Conservation (phyloP, 2,329 filamentous ascomycete genomes). For the Aureobasidium lini region DNA sequence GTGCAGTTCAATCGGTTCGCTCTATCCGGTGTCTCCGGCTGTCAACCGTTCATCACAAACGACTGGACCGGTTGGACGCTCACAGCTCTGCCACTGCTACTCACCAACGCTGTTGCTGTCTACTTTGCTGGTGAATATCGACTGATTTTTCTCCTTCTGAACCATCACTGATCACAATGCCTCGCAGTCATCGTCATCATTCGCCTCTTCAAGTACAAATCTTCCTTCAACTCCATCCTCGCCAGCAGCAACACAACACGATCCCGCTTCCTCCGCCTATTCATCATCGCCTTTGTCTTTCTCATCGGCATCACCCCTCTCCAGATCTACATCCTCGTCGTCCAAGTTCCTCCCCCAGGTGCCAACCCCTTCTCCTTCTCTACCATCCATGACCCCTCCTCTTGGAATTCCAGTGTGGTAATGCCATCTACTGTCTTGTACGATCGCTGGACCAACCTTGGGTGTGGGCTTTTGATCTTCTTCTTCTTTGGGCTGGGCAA, state of each 20-base stretch:
- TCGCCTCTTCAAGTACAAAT: slow-evolving; percentile 54
- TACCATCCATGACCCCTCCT: slow-evolving; percentile 39
- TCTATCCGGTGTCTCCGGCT: slow-evolving; percentile 53
- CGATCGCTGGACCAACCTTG: slow-evolving; percentile 53
- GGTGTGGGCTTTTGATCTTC: slow-evolving; percentile 49
- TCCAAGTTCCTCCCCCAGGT: slow-evolving; percentile 28
- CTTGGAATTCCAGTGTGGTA: slow-evolving; percentile 44
- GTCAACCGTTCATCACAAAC: slow-evolving; percentile 44
- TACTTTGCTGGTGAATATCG: slow-evolving; percentile 50
- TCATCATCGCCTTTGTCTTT: slow-evolving; percentile 47
- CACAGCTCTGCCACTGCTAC: slow-evolving; percentile 47
- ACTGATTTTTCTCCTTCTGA: not conserved
- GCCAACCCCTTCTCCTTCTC: slow-evolving; percentile 40
- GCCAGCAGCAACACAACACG: slow-evolving; percentile 46
- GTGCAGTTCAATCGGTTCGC: slow-evolving; percentile 54
- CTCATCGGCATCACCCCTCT: slow-evolving; percentile 47
- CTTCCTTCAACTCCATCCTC: slow-evolving; percentile 50
- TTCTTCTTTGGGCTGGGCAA: slow-evolving; percentile 31
- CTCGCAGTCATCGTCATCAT: slow-evolving; percentile 48
- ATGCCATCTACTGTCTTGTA: slow-evolving; percentile 40
- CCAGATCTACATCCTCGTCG: slow-evolving; percentile 43
- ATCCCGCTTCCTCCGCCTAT: slow-evolving; percentile 55
- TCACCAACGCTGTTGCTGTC: slow-evolving; percentile 46
- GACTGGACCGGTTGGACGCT: slow-evolving; percentile 53
- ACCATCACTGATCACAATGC: not conserved